A percentile compares a stretch with the other conserved stretches of the same genome.
Conservation (phyloP, 306 rosid genomes). For the Gynostemma pentaphyllum region DNA sequence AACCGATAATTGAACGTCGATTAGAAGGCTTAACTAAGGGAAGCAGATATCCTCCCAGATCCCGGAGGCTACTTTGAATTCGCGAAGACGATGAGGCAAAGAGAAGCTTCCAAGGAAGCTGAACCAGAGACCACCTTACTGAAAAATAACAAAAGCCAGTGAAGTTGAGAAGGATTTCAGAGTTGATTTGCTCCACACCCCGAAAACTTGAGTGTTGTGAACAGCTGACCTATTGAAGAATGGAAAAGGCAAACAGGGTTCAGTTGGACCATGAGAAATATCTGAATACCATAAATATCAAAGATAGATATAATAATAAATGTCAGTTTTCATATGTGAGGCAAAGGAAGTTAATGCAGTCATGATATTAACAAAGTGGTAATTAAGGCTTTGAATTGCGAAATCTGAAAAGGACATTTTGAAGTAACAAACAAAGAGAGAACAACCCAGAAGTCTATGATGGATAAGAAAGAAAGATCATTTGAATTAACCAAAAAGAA, state of each 20-base stretch:
- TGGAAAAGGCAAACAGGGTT: constrained; percentile 46
- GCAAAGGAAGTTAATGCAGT: constrained; percentile 18
- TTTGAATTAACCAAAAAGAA: constrained; percentile 14
- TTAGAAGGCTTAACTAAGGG: background rate
- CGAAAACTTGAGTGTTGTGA: constrained; percentile 43
- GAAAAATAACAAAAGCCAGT: constrained; percentile 21
- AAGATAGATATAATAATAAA: constrained; percentile 30
- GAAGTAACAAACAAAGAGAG: constrained; percentile 34
- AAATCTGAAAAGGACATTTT: constrained; percentile 44
- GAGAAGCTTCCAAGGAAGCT: constrained; percentile 26
- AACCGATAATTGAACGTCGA: background rate
- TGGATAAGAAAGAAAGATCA: constrained; percentile 14
- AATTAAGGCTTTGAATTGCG: constrained; percentile 41
- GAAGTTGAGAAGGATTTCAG: constrained; percentile 24
- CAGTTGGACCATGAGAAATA: constrained; percentile 71
- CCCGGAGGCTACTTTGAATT: constrained; percentile 8
- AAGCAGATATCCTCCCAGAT: constrained; percentile 19
- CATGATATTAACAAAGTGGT: constrained; percentile 26
- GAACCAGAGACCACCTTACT: constrained; percentile 38
- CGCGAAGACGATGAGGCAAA: constrained; percentile 12
- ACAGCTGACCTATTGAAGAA: constrained; percentile 53
- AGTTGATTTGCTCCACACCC: constrained; percentile 47
- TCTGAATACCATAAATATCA: constrained; percentile 58
- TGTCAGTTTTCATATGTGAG: constrained; percentile 19
- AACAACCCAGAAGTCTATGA: constrained; percentile 30